These are phyloP conservation scores for Solanum infundibuliforme DNA, from an alignment of 257 asterid species.

Conservation along the genomic window DNA sequence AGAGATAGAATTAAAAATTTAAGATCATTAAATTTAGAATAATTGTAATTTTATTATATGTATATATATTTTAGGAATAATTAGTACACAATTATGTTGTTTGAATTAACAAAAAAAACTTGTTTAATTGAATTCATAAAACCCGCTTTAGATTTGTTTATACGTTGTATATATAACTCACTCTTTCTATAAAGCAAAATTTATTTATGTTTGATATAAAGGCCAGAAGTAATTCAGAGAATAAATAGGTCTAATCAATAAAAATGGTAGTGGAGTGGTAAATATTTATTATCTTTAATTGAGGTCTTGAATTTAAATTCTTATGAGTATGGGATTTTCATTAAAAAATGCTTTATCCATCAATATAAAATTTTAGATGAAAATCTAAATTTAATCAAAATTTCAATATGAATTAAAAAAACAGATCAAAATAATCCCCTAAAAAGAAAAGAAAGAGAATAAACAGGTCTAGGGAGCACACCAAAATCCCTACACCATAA, in stretches of 20 bases:
- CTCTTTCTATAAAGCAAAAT: neutral
- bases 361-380: fast-evolving
- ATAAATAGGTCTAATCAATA: too few species aligned
- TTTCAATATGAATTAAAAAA: too few species aligned
- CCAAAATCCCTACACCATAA: neutral
- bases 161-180: neutral
- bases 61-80: too few species aligned
- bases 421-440: too few species aligned
- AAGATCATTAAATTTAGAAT: too few species aligned
- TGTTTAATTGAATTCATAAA: neutral
- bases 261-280: neutral
- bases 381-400: too few species aligned
- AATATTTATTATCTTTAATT: too few species aligned
- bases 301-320: neutral
- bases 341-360: too few species aligned
- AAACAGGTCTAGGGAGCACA: neutral
- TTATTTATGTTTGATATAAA: neutral
- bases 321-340: neutral
- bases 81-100: neutral
- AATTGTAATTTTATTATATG: too few species aligned
- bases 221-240: neutral
- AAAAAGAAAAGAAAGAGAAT: neutral
- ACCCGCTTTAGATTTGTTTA: neutral
- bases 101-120: neutral
- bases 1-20: too few species aligned